phyloP scores from a whole-genome alignment of 2,329 filamentous ascomycete genomes.

The Hirsutella minnesotensis region DNA sequence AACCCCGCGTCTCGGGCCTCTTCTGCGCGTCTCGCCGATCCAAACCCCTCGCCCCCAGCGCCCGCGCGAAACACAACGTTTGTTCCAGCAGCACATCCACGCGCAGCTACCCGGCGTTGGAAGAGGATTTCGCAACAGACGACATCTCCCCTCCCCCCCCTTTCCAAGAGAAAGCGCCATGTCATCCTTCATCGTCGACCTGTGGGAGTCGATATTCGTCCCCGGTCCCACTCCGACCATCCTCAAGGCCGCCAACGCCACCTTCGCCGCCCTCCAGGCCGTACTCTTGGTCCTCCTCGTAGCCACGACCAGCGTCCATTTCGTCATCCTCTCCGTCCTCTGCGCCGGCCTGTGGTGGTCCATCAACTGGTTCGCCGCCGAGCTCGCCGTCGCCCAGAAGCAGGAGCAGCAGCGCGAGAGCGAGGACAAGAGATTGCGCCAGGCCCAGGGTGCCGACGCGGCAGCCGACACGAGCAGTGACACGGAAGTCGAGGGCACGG shows the following conservation, averaged over 20 bases:
- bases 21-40: too few species aligned
- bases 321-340: conserved; percentile 67
- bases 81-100: too few species aligned
- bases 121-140: too few species aligned
- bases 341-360: conserved; percentile 79
- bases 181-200: conserved; percentile 56
- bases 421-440: conserved; percentile 13
- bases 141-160: too few species aligned
- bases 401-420: conserved; percentile 9
- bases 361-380: conserved; percentile 92
- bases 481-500: conserved; percentile 30
- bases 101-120: too few species aligned
- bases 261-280: conserved; percentile 75
- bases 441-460: background rate
- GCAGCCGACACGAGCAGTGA: conserved; percentile 24
- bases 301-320: conserved; percentile 81
- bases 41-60: too few species aligned
- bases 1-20: too few species aligned
- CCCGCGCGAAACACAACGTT: too few species aligned
- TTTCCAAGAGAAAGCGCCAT: conserved; percentile 24
- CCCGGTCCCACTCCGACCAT: conserved; percentile 82
- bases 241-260: conserved; percentile 77
- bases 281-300: conserved; percentile 65
- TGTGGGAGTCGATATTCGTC: conserved; percentile 89
- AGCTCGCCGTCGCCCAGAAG: conserved; percentile 34